Conservation (phyloP, 2,329 filamentous ascomycete species). For the Ophiostoma angusticollis region DNA sequence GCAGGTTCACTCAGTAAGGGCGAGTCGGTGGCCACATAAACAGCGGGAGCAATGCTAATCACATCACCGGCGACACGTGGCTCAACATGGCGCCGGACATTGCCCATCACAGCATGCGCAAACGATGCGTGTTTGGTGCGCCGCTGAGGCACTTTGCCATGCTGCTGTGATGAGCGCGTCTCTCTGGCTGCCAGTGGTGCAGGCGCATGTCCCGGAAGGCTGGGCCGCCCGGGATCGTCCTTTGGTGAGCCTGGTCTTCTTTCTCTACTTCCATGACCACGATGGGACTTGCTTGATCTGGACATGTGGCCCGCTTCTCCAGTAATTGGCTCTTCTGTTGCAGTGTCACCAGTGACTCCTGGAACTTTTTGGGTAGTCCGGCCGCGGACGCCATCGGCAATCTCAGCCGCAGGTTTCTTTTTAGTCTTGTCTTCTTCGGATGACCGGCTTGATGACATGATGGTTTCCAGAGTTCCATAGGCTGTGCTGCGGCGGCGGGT, state of each 20-base stretch:
- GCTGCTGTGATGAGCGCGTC: not conserved
- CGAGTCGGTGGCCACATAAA: constrained; percentile 19
- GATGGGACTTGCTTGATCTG: not conserved
- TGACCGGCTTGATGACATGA: constrained; percentile 53
- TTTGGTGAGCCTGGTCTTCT: not conserved
- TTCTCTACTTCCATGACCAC: not conserved
- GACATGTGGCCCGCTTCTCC: constrained; percentile 20
- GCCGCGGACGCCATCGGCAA: constrained; percentile 41
- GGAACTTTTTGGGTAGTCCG: constrained; percentile 27
- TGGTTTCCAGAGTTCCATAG: constrained; percentile 51
- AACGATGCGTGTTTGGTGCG: constrained; percentile 30
- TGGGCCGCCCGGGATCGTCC: not conserved
- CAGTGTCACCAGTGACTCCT: constrained; percentile 15
- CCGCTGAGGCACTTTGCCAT: constrained; percentile 14
- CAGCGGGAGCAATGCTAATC: constrained; percentile 7
- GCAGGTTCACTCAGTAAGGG: constrained; percentile 42
- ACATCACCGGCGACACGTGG: not conserved
- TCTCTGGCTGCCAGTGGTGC: not conserved
- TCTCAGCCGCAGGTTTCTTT: constrained; percentile 44
- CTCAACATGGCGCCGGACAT: constrained; percentile 19
- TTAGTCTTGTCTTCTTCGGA: constrained; percentile 50
- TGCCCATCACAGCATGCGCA: constrained; percentile 34
- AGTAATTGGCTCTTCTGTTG: too few species aligned
- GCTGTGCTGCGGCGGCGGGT: constrained; percentile 38
- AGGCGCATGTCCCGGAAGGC: not conserved